Evolutionary conservation across 331 rosid species (phyloP).

Genomic region (Quercus phellos): DNA sequence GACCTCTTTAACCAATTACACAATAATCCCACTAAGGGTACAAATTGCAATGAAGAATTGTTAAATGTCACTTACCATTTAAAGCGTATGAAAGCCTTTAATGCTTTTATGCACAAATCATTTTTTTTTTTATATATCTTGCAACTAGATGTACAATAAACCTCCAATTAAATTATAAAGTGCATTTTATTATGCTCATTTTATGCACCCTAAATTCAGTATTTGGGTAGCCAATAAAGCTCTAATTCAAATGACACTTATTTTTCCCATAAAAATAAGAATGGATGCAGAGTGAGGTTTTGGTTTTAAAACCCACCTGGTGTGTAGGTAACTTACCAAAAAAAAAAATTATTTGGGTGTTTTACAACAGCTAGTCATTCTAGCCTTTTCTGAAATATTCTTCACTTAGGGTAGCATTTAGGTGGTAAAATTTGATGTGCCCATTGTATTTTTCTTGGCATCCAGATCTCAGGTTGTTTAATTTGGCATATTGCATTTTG

Average conservation of each 20-base stretch:
- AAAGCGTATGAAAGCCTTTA: background rate
- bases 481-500: background rate
- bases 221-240: background rate
- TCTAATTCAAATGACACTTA: too few species aligned
- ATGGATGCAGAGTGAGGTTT: too few species aligned
- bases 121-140: background rate
- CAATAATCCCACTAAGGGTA: too few species aligned
- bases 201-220: background rate
- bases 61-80: background rate
- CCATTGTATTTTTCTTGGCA: background rate
- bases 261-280: too few species aligned
- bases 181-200: background rate
- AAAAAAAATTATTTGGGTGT: background rate
- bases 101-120: background rate
- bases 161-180: background rate
- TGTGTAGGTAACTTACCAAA: too few species aligned
- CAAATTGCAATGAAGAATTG: background rate
- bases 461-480: background rate
- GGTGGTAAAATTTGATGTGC: constrained; percentile 9
- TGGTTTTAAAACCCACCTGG: too few species aligned
- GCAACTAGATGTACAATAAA: background rate
- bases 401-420: background rate
- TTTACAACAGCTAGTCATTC: background rate
- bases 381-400: background rate
- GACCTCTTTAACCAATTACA: too few species aligned